phyloP scores from a whole-genome alignment of 2,329 filamentous ascomycete species.

The Xylariaceae sp. region DNA sequence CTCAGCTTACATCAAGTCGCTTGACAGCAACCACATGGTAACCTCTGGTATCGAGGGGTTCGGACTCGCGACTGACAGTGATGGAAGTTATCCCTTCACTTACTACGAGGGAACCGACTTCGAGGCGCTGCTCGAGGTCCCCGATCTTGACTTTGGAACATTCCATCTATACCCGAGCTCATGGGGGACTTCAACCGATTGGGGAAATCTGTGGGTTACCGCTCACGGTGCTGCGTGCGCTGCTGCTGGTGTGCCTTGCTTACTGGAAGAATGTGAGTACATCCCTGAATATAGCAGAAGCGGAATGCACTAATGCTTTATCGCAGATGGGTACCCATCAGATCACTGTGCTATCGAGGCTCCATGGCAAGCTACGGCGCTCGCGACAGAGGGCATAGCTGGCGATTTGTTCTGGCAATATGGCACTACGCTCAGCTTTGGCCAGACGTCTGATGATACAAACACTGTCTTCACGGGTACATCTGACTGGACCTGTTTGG shows the following conservation, averaged over 20 bases:
- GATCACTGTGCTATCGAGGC: constrained; percentile 31
- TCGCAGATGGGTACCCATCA: constrained; percentile 25
- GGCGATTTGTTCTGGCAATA: constrained; percentile 34
- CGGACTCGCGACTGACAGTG: constrained; percentile 35
- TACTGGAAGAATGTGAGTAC: constrained; percentile 41
- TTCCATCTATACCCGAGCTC: constrained; percentile 39
- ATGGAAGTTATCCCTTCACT: constrained; percentile 53
- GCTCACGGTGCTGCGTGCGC: constrained; percentile 38
- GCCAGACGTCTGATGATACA: constrained; percentile 42
- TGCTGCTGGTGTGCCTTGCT: constrained; percentile 38
- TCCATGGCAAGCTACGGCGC: constrained; percentile 30
- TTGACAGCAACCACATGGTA: constrained; percentile 63
- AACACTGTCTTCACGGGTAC: constrained; percentile 44
- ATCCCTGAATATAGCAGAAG: too few species aligned
- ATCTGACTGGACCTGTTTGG: constrained; percentile 42
- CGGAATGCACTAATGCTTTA: not conserved
- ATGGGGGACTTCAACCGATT: constrained; percentile 36
- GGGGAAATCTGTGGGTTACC: constrained; percentile 36
- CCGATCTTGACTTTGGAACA: constrained; percentile 30
- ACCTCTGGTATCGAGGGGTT: constrained; percentile 59
- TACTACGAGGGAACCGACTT: constrained; percentile 53
- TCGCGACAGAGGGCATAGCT: constrained; percentile 27
- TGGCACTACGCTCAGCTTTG: constrained; percentile 36
- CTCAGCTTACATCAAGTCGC: constrained; percentile 61
- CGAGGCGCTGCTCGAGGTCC: constrained; percentile 33